A percentile compares a stretch with the other conserved stretches of the same genome.
Conservation (phyloP, 2,329 filamentous ascomycete genomes). For the Fusarium sterilihyphosum region DNA sequence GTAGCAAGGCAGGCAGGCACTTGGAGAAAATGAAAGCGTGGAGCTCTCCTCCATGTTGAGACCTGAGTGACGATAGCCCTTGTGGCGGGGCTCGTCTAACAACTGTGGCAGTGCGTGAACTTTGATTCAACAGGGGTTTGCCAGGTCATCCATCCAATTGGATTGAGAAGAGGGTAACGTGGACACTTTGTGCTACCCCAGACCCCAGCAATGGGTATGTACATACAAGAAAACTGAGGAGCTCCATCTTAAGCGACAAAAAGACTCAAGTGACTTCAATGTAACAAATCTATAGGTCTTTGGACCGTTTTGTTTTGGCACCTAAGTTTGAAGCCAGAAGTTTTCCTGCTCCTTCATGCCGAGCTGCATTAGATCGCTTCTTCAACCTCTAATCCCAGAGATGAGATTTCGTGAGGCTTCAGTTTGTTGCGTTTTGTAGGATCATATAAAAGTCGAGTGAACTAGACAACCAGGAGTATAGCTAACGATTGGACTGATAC, state of each 20-base stretch:
- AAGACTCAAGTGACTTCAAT: not conserved
- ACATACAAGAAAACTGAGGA: not conserved
- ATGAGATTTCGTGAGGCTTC: not conserved
- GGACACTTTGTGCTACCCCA: constrained; percentile 23
- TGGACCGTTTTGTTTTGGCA: not conserved
- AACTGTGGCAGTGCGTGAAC: constrained; percentile 25
- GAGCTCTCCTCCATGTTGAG: not conserved
- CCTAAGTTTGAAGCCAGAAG: not conserved
- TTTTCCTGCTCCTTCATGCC: not conserved
- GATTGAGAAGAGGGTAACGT: constrained; percentile 18
- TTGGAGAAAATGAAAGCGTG: constrained; percentile 10
- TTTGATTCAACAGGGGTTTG: constrained; percentile 13
- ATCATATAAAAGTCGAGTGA: not conserved
- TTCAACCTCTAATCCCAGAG: not conserved
- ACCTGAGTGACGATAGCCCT: constrained; percentile 4
- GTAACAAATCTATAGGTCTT: too few relatives aligned
- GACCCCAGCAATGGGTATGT: not conserved
- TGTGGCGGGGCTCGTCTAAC: constrained; percentile 23
- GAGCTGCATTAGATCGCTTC: constrained; percentile 14
- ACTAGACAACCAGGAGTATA: not conserved
- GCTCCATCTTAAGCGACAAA: not conserved
- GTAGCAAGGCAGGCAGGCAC: not conserved
- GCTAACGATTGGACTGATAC: not conserved
- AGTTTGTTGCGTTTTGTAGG: not conserved
- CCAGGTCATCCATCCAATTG: not conserved